Conservation (phyloP, 2,329 filamentous ascomycete genomes). For the Plenodomus biglobosus region DNA sequence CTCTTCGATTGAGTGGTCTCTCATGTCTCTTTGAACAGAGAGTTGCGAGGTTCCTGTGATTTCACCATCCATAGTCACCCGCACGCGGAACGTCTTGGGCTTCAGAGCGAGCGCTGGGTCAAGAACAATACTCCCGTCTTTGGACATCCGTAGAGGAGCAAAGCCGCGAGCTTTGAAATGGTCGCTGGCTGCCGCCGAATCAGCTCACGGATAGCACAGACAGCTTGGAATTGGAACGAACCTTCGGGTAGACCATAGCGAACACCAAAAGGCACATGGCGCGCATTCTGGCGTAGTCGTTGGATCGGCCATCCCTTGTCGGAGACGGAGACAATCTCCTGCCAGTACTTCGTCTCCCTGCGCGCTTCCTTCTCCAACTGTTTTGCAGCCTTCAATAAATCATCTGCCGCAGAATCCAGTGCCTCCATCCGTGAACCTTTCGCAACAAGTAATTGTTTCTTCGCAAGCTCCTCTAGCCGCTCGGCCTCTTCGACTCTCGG, state of each 20-base stretch:
- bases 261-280: constrained; percentile 78
- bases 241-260: constrained; percentile 86
- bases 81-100: constrained; percentile 66
- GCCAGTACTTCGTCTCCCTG: constrained; percentile 85
- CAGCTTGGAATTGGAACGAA: constrained; percentile 30
- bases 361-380: constrained; percentile 75
- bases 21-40: constrained; percentile 25
- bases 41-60: constrained; percentile 59
- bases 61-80: constrained; percentile 60
- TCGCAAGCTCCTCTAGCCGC: constrained; percentile 37
- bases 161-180: constrained; percentile 71
- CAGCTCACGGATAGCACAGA: neutral
- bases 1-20: constrained; percentile 62
- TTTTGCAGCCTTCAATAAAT: constrained; percentile 69
- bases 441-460: constrained; percentile 53
- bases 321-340: constrained; percentile 77
- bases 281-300: constrained; percentile 46
- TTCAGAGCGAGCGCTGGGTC: constrained; percentile 63
- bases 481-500: constrained; percentile 21
- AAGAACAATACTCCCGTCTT: constrained; percentile 73
- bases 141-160: constrained; percentile 72
- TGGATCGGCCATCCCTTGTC: constrained; percentile 80
- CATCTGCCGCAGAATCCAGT: constrained; percentile 72
- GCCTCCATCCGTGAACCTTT: constrained; percentile 77
- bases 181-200: constrained; percentile 49